Evolutionary conservation across 139 green algal genomes (phyloP), one percentile per base, ranked within the genome.

Genomic region (Ettlia oleoabundans): DNA sequence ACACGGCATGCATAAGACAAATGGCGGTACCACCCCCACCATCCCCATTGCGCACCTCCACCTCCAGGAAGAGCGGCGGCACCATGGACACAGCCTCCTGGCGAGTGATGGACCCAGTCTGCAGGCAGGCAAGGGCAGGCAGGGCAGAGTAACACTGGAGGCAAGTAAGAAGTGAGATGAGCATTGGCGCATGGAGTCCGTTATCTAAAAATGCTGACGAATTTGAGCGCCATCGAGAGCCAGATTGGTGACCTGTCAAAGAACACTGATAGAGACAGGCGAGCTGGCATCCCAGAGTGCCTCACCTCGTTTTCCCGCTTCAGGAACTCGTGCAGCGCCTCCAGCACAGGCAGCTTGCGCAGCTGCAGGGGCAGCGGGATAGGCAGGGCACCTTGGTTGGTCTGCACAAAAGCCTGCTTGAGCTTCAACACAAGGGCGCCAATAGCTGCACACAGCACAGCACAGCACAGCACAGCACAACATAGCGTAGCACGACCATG

Each of bases 51-150:
- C 64, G 21, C 51, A 64, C 71, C 51, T 68, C 51, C 61, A 99
- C 94, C 58, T 98, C 96, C 82, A 99, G 88, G 67, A 99, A 95
- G 35, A 99, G 88, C 0, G 97, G 95, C 13, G 97, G 97, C 65
- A 99, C 93, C 97, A 99, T 99, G 75, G 94, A 98, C 81, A 99
- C 97, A 5, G 94, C 96, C 88, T 99, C 97, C 91, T 99, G 97
- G 6, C 97, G 87, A 6, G 94, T 98, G 91, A 99, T 99, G 89
- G 71, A 93, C 33, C 97, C 97, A 13, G 87, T 85, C 69, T 77
- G 69, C 43, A 41, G 13, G 9, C 24, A 24, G 28, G n/a, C n/a
- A n/a, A n/a, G n/a, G n/a, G n/a, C 10, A 37, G 7, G 8, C 24
- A 28, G 21, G 28, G 4, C 10, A 58, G 47, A 58, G 47, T 15